phyloP scores from a whole-genome alignment of 169 alveolate genomes.

The Cyclospora cayetanensis region DNA sequence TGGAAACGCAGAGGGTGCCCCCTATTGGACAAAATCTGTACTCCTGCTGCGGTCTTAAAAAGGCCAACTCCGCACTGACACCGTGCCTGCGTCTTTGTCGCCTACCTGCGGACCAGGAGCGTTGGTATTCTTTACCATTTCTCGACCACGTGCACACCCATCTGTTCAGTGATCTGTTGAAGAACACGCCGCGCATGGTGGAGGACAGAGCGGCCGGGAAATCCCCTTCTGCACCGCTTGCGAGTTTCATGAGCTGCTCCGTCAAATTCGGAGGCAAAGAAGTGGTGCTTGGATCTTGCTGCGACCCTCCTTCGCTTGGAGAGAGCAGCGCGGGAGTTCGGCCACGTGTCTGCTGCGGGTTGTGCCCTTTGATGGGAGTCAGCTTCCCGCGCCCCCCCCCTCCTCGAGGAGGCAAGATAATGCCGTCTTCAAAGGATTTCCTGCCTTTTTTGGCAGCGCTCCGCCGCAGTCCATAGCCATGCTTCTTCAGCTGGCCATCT shows the following conservation, averaged over 20 bases:
- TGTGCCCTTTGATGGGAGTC: not conserved
- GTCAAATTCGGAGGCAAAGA: not conserved
- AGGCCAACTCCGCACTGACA: too few species aligned
- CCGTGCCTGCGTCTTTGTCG: not conserved
- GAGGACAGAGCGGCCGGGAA: slow-evolving; percentile 28
- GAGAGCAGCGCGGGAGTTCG: not conserved
- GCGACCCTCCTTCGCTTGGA: not conserved
- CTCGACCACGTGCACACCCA: slow-evolving; percentile 69
- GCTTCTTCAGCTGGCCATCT: slow-evolving; percentile 11
- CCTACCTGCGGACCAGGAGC: slow-evolving; percentile 65
- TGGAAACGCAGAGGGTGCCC: too few species aligned
- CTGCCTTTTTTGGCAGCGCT: not conserved
- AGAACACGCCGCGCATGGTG: slow-evolving; percentile 68
- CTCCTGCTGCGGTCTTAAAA: not conserved
- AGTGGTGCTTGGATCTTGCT: not conserved
- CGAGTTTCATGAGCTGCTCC: not conserved
- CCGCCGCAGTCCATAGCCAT: not conserved
- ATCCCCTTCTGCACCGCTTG: not conserved
- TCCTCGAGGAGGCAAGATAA: too few species aligned
- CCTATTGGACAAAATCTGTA: not conserved
- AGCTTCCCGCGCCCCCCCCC: not conserved
- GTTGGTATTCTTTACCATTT: slow-evolving; percentile 61
- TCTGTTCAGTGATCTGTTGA: slow-evolving; percentile 54
- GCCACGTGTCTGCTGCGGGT: not conserved
- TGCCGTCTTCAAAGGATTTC: not conserved